Base-by-base conservation (phyloP, 1,284 basidiomycete species). In the Malassezia arunalokei region DNA sequence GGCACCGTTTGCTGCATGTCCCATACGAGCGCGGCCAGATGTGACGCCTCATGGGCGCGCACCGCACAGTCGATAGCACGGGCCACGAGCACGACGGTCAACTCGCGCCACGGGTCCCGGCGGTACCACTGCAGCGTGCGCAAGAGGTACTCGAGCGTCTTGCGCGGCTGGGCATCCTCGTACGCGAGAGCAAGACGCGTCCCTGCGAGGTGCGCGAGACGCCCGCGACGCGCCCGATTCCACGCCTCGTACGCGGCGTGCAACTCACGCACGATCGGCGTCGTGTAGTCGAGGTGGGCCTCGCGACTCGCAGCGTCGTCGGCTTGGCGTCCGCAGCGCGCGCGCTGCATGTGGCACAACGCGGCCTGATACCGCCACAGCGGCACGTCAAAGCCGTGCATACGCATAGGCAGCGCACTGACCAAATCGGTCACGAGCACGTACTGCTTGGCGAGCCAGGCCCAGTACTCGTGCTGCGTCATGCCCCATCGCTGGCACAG, bases 381-480 rank as follows among this genome's bases (percentile, higher is more conserved):
- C 9, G n/a, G n/a, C 20, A 24, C n/a, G 9, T 40, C 39, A 15
- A 40, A 40, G 11, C 33, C 33, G 5, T 35, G 33, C 9, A 9
- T 8, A 3, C n/a, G 8, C 20, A 15, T n/a, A 9, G 20, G 8
- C 8, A 40, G 39, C 24, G 15, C 44, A 11, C 37, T 15, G 20
- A 46, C n/a, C 2, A 71, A 56, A 42, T 68, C 66, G 27, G 55
- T 67, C 33, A 71, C 59, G 37, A 70, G 41, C 7, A 52, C 49
- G 41, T 66, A 70, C 85, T 95, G 89, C 66, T 90, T 79, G 7
- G 86, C 85, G 47, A 90, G 78, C 92, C 91, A 98, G 62, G 84
- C 86, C 92, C 92, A 96, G 69, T 83, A 96, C 73, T 96, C 94
- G 63, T 86, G 94, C 64, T 90, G 87, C n/a, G 90, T 90, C 49